Evolutionary conservation across 352 stramenopile genomes (phyloP).

Genomic region (Phytophthora foliorum): DNA sequence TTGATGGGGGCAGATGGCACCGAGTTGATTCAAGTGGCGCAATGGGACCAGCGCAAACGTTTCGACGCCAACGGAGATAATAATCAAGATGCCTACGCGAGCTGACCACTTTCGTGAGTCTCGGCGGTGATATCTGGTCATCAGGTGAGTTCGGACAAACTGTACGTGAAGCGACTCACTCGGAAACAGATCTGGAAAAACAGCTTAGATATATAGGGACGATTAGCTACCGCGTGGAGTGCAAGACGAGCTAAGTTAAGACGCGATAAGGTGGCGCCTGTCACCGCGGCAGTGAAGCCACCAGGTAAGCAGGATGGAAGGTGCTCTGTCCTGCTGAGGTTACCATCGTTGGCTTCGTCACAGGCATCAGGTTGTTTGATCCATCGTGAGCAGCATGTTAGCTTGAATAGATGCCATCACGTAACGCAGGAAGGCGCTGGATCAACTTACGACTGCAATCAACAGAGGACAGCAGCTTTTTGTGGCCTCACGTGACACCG

Average conservation of each 20-base stretch:
- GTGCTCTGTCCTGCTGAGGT: not conserved
- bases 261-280: not conserved
- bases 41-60: conserved; percentile 24
- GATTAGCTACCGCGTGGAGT: conserved; percentile 7
- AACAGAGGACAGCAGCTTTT: too few species aligned
- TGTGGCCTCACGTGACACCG: too few species aligned
- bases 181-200: conserved; percentile 1
- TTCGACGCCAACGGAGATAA: conserved; percentile 4
- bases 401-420: too few species aligned
- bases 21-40: conserved; percentile 25
- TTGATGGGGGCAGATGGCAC: conserved; percentile 2
- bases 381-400: too few species aligned
- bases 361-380: too few species aligned
- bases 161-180: not conserved
- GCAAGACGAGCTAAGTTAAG: conserved; percentile 8
- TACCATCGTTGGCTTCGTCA: too few species aligned
- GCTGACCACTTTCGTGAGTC: conserved; percentile 16
- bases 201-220: not conserved
- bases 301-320: too few species aligned
- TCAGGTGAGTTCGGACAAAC: conserved; percentile 7
- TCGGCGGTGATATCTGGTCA: conserved; percentile 12
- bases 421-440: too few species aligned
- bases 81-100: not conserved
- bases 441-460: too few species aligned
- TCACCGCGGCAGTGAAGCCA: not conserved